Evolutionary conservation across 306 rosid genomes (phyloP), one percentile per base, ranked within the genome.

Genomic region (Arachis stenosperma): DNA sequence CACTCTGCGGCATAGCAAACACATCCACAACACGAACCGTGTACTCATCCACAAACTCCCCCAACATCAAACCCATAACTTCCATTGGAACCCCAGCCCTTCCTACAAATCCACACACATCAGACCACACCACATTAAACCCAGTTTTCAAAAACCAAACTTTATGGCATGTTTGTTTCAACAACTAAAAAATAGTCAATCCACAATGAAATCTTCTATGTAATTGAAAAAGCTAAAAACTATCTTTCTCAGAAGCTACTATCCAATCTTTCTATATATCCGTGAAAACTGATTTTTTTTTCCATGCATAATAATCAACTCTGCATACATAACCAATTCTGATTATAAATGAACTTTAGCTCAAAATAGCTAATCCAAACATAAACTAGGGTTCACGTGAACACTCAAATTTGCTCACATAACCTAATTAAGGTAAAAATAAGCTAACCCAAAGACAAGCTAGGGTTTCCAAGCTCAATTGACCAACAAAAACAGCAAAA

Each of bases 41-140:
- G 75, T 93, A 93, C 71, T 89, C 97, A 47, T 93, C 98, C 14
- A 91, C 94, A 69, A 93, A 93, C 70, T 93, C 97, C 56, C 98
- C 98, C 57, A 93, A 74, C 98, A 93, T 91, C 92, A 93, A 80
- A 6, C 98, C 98, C 98, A 93, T 93, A 41, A 93, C 97, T 52
- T 93, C 98, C 98, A 93, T 93, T 3, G 98, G 98, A 29, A 93
- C 98, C 36, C 98, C 98, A 41, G 97, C 98, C 33, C 98, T 86
- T 12, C 98, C 98, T 93, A 60, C 44, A 27, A 56, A 56, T 15
- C 2, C 60, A 62, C 3, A 33, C 12, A 22, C 14, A n/a, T 37
- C 0, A 22, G 27, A 22, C 27, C 27, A 22, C 27, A 22, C 27
- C 27, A n/a, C 56, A 51, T 7, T 15, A 13, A 12, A 51, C 14